Percentiles rank a stretch among this genome's conserved stretches.
Evolutionary conservation across 257 asterid species (phyloP).

Genomic region (Capsicum chinense): DNA sequence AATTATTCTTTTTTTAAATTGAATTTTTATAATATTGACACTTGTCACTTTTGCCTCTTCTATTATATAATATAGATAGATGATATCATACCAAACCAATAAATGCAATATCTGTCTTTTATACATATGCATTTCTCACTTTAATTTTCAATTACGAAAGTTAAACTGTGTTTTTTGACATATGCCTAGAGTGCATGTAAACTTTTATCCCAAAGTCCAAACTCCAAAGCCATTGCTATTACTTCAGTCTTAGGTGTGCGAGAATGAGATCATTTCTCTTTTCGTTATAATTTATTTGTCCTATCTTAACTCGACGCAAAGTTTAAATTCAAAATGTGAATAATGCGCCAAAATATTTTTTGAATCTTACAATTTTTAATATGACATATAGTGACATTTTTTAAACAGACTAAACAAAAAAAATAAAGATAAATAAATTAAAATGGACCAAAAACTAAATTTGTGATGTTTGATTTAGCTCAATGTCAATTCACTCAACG

Average conservation of each 20-base stretch:
- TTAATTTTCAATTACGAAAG: too few species aligned
- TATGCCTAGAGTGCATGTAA: not conserved
- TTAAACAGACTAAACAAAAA: not conserved
- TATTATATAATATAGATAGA: too few species aligned
- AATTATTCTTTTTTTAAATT: too few species aligned
- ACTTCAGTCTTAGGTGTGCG: not conserved
- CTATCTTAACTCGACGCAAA: not conserved
- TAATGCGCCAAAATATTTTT: not conserved
- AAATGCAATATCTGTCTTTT: too few species aligned
- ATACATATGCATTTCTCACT: too few species aligned
- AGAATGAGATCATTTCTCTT: not conserved
- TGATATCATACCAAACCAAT: too few species aligned
- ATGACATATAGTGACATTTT: too few species aligned
- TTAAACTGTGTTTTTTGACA: not conserved
- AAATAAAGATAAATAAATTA: not conserved
- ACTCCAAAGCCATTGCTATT: not conserved
- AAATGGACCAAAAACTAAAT: not conserved
- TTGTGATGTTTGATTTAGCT: not conserved
- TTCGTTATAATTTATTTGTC: not conserved
- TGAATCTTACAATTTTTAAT: not conserved
- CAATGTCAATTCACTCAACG: not conserved
- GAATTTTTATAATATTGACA: too few species aligned
- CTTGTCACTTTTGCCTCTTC: too few species aligned
- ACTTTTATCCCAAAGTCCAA: not conserved
- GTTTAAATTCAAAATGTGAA: too few species aligned